Evolutionary conservation across 129 eudicot species (phyloP).

Genomic region (Lonicera japonica): DNA sequence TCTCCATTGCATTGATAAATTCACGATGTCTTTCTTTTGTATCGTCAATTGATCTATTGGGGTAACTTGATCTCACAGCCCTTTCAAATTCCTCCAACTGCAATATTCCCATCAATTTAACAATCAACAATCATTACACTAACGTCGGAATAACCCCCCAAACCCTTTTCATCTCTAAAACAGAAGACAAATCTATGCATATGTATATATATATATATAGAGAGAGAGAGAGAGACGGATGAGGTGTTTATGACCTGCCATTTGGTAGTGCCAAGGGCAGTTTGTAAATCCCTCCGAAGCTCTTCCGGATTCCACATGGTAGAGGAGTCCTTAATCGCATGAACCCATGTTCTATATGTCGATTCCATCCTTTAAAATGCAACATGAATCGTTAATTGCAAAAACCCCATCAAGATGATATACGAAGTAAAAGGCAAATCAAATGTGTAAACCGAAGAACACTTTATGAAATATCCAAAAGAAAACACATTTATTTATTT

Average conservation of each 20-base stretch:
- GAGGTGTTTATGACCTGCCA: constrained; percentile 62
- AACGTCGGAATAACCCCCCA: not conserved
- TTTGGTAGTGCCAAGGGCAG: constrained; percentile 80
- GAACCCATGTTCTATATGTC: constrained; percentile 72
- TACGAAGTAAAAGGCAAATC: too few species aligned
- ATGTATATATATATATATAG: too few species aligned
- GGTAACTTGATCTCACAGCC: constrained; percentile 58
- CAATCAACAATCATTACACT: constrained; percentile 11
- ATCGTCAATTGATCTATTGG: constrained; percentile 34
- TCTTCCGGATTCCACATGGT: constrained; percentile 57
- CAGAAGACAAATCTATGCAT: not conserved
- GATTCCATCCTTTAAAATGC: constrained; percentile 78
- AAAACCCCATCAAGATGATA: not conserved
- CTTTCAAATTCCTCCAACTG: constrained; percentile 86
- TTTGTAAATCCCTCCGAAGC: constrained; percentile 64
- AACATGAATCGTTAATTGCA: constrained; percentile 5
- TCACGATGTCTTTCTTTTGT: constrained; percentile 59
- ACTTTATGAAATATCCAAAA: too few species aligned
- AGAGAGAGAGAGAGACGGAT: not conserved
- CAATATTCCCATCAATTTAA: constrained; percentile 16
- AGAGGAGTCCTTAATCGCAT: constrained; percentile 53
- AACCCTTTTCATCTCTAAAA: not conserved
- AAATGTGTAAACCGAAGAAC: not conserved
- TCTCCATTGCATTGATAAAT: constrained; percentile 62
- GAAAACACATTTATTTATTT: too few species aligned